These are phyloP conservation scores for Daldinia grandis DNA, from an alignment of 495 filamentous ascomycete species.

Conservation along the genomic window DNA sequence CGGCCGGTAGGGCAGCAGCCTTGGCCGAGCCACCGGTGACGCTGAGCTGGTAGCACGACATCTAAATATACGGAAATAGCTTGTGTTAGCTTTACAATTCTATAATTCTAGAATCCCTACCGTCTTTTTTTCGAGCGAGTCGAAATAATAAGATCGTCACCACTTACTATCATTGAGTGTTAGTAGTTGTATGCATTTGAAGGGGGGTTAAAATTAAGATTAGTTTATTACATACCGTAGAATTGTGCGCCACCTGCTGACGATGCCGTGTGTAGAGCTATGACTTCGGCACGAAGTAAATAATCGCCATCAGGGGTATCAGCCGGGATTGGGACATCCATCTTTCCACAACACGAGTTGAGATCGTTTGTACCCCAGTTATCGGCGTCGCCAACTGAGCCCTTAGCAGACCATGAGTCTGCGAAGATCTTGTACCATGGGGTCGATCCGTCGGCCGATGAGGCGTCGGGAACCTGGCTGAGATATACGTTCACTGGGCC, in stretches of 20 bases:
- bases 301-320: constrained; percentile 53
- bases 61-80: too few species aligned
- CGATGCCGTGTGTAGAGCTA: constrained; percentile 52
- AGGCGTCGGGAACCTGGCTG: constrained; percentile 56
- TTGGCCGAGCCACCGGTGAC: constrained; percentile 21
- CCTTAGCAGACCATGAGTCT: constrained; percentile 44
- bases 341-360: constrained; percentile 54
- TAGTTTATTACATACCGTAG: constrained; percentile 28
- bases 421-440: constrained; percentile 56
- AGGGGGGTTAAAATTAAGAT: too few species aligned
- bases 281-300: constrained; percentile 55
- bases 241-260: constrained; percentile 49
- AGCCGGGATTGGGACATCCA: constrained; percentile 49
- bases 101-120: too few species aligned
- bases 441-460: constrained; percentile 46
- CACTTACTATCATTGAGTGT: too few species aligned
- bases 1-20: constrained; percentile 43
- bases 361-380: constrained; percentile 52
- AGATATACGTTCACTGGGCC: constrained; percentile 62
- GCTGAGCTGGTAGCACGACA: constrained; percentile 51
- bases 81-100: too few species aligned
- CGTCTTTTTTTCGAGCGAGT: too few species aligned
- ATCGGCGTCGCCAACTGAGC: constrained; percentile 49
- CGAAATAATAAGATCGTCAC: too few species aligned
- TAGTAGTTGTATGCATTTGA: too few species aligned